A percentile compares a stretch with the other conserved stretches of the same genome.
Evolutionary conservation across 768 basidiomycete species (phyloP).

Genomic region (Multifurca ochricompacta): DNA sequence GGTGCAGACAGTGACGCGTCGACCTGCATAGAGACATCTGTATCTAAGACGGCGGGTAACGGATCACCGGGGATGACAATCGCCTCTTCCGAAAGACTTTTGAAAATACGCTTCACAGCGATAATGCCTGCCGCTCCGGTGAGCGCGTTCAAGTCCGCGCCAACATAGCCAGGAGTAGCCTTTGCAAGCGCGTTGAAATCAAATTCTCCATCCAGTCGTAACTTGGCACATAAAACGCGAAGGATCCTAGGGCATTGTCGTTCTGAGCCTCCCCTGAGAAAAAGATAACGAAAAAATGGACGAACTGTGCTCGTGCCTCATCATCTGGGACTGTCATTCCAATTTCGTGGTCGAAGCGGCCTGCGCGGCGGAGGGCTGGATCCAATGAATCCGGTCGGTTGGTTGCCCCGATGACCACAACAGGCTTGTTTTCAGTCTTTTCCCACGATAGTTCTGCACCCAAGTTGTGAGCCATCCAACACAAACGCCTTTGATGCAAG

Average conservation of each 20-base stretch:
- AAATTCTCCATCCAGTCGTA: conserved; percentile 82
- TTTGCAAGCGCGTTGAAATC: conserved; percentile 82
- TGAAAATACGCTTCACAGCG: conserved; percentile 94
- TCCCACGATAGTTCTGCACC: conserved; percentile 86
- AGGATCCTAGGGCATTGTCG: conserved; percentile 54
- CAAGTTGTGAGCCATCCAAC: neutral
- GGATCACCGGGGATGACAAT: conserved; percentile 43
- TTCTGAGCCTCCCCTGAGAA: neutral
- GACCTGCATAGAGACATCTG: conserved; percentile 32
- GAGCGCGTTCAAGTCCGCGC: conserved; percentile 86
- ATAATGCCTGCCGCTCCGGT: conserved; percentile 93
- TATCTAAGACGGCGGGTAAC: conserved; percentile 23
- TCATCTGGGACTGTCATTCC: conserved; percentile 96
- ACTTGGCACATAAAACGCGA: conserved; percentile 72
- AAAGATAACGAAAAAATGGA: conserved; percentile 10
- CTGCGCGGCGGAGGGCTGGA: conserved; percentile 85
- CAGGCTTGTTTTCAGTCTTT: conserved; percentile 84
- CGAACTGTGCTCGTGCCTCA: conserved; percentile 80
- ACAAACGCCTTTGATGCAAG: neutral
- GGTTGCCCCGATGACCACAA: conserved; percentile 93
- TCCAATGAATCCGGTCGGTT: conserved; percentile 95
- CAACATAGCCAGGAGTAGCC: conserved; percentile 94
- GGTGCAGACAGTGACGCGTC: conserved; percentile 23
- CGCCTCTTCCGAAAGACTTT: conserved; percentile 52
- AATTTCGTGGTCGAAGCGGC: conserved; percentile 96